Conservation (phyloP, 1,139 yeast genomes). For the Diutina sp. region DNA sequence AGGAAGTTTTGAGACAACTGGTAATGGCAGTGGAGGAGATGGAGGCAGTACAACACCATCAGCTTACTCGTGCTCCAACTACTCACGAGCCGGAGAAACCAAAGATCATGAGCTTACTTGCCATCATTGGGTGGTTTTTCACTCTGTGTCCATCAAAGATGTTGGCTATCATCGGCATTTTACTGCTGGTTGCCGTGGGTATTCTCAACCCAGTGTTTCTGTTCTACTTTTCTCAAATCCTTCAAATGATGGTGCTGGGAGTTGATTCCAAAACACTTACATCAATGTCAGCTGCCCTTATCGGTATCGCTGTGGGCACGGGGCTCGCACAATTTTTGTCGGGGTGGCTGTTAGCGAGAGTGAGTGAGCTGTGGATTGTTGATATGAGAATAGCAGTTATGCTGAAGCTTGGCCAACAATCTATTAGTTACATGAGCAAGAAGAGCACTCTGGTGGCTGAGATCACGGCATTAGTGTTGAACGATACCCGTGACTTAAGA, state of each 20-base stretch:
- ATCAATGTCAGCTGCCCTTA: conserved; percentile 58
- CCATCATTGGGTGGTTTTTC: conserved; percentile 24
- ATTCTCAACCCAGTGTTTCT: conserved; percentile 67
- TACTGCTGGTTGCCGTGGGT: conserved; percentile 44
- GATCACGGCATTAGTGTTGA: conserved; percentile 55
- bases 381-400: conserved; percentile 40
- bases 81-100: conserved; percentile 3
- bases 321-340: conserved; percentile 46
- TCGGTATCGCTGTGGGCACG: conserved; percentile 47
- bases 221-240: conserved; percentile 56
- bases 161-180: conserved; percentile 36
- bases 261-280: not conserved
- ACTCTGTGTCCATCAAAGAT: conserved; percentile 19
- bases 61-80: not conserved
- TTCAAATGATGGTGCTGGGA: conserved; percentile 36
- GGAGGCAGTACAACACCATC: not conserved
- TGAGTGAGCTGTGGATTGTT: conserved; percentile 61
- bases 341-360: conserved; percentile 34
- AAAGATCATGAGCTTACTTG: conserved; percentile 14
- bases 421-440: conserved; percentile 39
- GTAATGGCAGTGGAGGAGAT: not conserved
- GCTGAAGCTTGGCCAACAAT: conserved; percentile 35
- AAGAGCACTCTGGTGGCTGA: conserved; percentile 35
- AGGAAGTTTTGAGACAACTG: not conserved
- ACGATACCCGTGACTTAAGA: conserved; percentile 71